phyloP scores from a whole-genome alignment of 352 stramenopile genomes.

The Phytophthora pini region DNA sequence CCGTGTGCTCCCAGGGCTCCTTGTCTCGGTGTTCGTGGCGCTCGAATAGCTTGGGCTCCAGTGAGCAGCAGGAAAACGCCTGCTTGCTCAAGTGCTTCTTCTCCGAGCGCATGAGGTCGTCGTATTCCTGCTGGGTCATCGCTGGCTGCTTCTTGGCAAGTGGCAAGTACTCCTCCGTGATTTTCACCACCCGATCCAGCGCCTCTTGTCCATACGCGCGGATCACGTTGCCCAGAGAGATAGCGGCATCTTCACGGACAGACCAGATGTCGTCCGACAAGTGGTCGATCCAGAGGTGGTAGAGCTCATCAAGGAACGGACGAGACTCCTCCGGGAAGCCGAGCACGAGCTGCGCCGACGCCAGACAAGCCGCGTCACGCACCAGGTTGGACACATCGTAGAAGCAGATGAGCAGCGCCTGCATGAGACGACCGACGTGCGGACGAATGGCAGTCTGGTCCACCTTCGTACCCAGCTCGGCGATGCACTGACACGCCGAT shows the following conservation, averaged over 20 bases:
- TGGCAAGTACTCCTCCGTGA: constrained; percentile 73
- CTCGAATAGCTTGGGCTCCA: constrained; percentile 95
- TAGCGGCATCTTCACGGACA: constrained; percentile 95
- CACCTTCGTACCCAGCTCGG: constrained; percentile 94
- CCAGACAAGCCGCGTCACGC: constrained; percentile 95
- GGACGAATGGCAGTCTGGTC: constrained; percentile 66
- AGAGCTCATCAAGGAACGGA: constrained; percentile 88
- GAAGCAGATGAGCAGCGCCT: constrained; percentile 95
- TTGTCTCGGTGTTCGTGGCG: constrained; percentile 86
- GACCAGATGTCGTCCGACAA: constrained; percentile 98
- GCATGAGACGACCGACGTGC: constrained; percentile 71
- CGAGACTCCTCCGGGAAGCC: constrained; percentile 90
- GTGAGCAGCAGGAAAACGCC: constrained; percentile 94
- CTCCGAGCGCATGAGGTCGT: constrained; percentile 91
- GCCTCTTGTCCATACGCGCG: constrained; percentile 90
- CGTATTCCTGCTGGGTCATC: constrained; percentile 94
- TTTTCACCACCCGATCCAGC: constrained; percentile 74
- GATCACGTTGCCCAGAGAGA: constrained; percentile 94
- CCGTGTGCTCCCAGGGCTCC: constrained; percentile 95
- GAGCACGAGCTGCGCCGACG: constrained; percentile 79
- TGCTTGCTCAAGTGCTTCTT: constrained; percentile 94
- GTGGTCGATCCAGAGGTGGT: constrained; percentile 94
- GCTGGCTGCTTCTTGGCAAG: constrained; percentile 92
- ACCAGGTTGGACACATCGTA: constrained; percentile 97
- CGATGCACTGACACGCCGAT: constrained; percentile 95